A percentile compares a stretch with the other conserved stretches of the same genome.
phyloP scores from a whole-genome alignment of 2,329 filamentous ascomycete genomes.

The Calonectria ilicicola region DNA sequence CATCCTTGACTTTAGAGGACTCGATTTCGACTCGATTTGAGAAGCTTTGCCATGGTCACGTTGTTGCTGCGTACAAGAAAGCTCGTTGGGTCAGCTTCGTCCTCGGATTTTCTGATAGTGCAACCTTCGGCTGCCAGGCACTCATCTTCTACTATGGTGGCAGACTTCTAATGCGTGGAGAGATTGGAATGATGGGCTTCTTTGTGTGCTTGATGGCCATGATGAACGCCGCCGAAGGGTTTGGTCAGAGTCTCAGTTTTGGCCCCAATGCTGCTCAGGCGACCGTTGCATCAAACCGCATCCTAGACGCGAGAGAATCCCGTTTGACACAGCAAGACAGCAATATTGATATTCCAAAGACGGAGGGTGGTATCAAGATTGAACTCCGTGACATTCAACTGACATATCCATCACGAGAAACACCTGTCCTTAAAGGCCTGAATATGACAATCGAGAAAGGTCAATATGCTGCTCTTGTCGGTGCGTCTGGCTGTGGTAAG shows the following conservation, averaged over 20 bases:
- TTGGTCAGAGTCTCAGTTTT: slow-evolving; percentile 76
- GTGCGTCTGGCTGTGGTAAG: slow-evolving; percentile 78
- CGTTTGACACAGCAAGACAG: slow-evolving; percentile 47
- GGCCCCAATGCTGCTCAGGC: slow-evolving; percentile 73
- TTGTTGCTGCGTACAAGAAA: slow-evolving; percentile 69
- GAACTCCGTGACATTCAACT: slow-evolving; percentile 69
- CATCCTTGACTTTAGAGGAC: slow-evolving; percentile 78
- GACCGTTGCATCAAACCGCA: slow-evolving; percentile 69
- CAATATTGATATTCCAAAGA: slow-evolving; percentile 54
- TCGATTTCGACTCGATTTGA: slow-evolving; percentile 73
- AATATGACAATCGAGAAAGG: slow-evolving; percentile 75
- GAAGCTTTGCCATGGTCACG: slow-evolving; percentile 68
- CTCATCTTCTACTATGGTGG: slow-evolving; percentile 77
- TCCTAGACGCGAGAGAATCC: slow-evolving; percentile 63
- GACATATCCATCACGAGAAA: slow-evolving; percentile 69
- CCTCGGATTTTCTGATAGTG: slow-evolving; percentile 77
- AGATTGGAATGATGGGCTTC: slow-evolving; percentile 61
- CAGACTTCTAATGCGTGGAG: slow-evolving; percentile 63
- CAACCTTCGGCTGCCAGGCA: slow-evolving; percentile 72
- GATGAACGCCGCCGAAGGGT: slow-evolving; percentile 75
- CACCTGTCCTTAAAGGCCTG: slow-evolving; percentile 70
- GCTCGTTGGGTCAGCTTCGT: slow-evolving; percentile 72
- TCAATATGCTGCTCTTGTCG: slow-evolving; percentile 78
- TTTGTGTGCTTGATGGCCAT: slow-evolving; percentile 74
- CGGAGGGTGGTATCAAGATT: slow-evolving; percentile 64